Evolutionary conservation across 768 basidiomycete genomes (phyloP).

Genomic region (Termitomyces sp.): DNA sequence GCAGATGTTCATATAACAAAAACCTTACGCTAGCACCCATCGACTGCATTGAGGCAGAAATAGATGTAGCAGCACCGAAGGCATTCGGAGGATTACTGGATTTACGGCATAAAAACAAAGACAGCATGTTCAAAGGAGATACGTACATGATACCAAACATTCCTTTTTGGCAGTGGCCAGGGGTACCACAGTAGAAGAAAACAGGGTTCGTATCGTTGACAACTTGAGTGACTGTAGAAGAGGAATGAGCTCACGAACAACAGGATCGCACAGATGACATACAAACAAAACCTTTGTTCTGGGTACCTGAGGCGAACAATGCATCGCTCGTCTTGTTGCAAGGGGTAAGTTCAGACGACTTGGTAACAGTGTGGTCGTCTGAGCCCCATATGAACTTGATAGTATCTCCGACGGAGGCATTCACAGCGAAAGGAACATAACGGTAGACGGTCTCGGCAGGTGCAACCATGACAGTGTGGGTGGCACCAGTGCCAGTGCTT

Average conservation of each 20-base stretch:
- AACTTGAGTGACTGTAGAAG: constrained; percentile 51
- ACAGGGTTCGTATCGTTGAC: constrained; percentile 71
- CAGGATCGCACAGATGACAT: constrained; percentile 16
- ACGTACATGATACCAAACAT: constrained; percentile 77
- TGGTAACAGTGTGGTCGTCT: constrained; percentile 79
- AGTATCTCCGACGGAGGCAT: constrained; percentile 74
- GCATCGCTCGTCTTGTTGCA: constrained; percentile 67
- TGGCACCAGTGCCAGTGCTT: constrained; percentile 44
- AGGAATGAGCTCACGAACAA: constrained; percentile 4
- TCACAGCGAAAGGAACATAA: constrained; percentile 69
- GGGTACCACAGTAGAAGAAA: constrained; percentile 71
- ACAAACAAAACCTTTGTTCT: constrained; percentile 61
- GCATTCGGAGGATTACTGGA: constrained; percentile 53
- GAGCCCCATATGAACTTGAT: constrained; percentile 74
- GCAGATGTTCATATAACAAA: not conserved
- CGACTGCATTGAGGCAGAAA: constrained; percentile 46
- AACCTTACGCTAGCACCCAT: constrained; percentile 37
- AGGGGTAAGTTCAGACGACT: constrained; percentile 56
- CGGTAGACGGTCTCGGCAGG: constrained; percentile 72
- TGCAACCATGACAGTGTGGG: constrained; percentile 74
- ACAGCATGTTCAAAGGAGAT: not conserved
- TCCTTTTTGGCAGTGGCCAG: constrained; percentile 71
- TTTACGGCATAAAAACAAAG: not conserved
- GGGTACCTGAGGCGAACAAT: constrained; percentile 61
- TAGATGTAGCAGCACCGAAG: constrained; percentile 36